phyloP scores from a whole-genome alignment of 352 stramenopile species.

The Pythium rishiriense region DNA sequence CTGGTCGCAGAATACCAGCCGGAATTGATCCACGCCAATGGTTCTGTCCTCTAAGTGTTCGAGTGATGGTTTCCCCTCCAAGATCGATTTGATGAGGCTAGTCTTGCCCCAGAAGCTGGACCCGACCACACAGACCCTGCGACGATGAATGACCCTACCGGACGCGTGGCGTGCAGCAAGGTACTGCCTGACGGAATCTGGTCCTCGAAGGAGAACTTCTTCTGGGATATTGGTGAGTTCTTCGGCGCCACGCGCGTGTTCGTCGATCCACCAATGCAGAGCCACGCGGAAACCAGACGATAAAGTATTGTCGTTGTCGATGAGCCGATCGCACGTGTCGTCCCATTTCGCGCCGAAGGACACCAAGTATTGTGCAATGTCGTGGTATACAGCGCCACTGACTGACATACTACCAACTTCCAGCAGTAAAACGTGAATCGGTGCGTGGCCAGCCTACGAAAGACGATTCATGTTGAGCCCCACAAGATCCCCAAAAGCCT shows the following conservation, averaged over 20 bases:
- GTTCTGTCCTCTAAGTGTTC: no score
- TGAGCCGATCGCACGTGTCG: background rate
- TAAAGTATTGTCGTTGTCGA: background rate
- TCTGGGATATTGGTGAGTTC: background rate
- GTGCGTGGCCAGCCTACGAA: background rate
- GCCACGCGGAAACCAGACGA: no score
- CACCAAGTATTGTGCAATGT: conserved; percentile 6
- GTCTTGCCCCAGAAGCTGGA: background rate
- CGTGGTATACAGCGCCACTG: no score
- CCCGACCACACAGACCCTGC: conserved; percentile 2
- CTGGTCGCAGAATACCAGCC: no score
- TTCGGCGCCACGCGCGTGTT: no score
- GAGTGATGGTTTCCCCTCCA: background rate
- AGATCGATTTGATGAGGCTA: conserved; percentile 9
- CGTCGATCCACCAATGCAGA: no score
- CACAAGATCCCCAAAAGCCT: no score
- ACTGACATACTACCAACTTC: no score
- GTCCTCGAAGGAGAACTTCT: background rate
- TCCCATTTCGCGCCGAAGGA: background rate
- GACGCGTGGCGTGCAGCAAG: background rate
- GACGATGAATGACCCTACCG: background rate
- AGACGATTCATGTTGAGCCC: no score
- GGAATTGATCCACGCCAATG: no score
- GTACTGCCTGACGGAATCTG: background rate
- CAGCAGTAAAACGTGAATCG: no score